Conservation (phyloP, 805 yeast genomes). For the Yarrowia yakushimensis region DNA sequence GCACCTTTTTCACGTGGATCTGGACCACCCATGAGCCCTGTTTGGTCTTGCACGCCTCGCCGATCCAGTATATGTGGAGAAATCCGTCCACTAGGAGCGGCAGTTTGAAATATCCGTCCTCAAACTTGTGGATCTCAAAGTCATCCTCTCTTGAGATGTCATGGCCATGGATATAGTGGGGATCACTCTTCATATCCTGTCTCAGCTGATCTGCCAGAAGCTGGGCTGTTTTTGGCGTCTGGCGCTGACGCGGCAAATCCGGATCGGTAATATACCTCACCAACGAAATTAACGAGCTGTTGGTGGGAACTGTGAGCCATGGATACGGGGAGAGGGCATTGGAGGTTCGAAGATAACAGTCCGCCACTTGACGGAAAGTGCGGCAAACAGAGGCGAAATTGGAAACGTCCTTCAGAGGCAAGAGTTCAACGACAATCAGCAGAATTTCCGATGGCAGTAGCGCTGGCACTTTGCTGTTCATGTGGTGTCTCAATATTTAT, state of each 20-base stretch:
- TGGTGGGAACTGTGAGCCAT: neutral
- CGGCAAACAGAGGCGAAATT: neutral
- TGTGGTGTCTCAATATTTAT: neutral
- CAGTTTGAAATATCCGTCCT: neutral
- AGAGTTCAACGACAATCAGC: neutral
- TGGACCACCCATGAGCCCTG: constrained; percentile 4
- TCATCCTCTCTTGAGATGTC: neutral
- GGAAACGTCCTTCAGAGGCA: neutral
- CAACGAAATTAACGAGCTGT: neutral
- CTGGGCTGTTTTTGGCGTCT: neutral
- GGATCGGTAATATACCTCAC: neutral
- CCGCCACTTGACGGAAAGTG: neutral
- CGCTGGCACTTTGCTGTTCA: neutral
- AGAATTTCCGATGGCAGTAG: neutral
- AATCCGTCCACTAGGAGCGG: neutral
- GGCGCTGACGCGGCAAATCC: neutral
- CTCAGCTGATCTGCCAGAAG: neutral
- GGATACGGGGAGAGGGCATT: neutral
- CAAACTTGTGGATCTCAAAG: neutral
- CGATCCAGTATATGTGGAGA: constrained; percentile 7
- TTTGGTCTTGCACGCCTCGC: neutral
- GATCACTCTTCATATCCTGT: neutral
- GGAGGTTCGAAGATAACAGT: neutral
- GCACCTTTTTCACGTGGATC: constrained; percentile 1
- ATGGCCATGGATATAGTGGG: neutral